phyloP scores from a whole-genome alignment of 306 rosid genomes.

The Vicia villosa region DNA sequence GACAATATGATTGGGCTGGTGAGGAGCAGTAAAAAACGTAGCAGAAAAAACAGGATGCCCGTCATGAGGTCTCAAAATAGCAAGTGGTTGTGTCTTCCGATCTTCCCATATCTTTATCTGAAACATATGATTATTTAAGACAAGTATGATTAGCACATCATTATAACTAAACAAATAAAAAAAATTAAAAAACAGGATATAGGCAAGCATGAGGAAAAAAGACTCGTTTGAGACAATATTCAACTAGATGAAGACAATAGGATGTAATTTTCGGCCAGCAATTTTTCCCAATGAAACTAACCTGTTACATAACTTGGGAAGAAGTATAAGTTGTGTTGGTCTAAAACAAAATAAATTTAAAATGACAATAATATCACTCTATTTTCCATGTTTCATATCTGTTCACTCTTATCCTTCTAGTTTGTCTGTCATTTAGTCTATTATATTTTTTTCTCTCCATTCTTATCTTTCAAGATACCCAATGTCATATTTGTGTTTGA shows the following conservation, averaged over 20 bases:
- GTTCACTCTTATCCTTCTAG: neutral
- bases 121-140: conserved; percentile 31
- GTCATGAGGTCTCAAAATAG: conserved; percentile 77
- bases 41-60: conserved; percentile 92
- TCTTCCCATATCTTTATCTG: conserved; percentile 97
- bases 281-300: conserved; percentile 11
- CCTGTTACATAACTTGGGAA: neutral
- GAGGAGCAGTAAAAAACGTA: conserved; percentile 80
- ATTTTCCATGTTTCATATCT: neutral
- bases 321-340: neutral
- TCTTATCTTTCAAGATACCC: conserved; percentile 3
- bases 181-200: neutral
- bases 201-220: conserved; percentile 14
- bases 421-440: neutral
- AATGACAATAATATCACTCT: neutral
- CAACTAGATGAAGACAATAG: neutral
- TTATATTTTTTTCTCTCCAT: conserved; percentile 3
- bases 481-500: neutral
- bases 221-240: conserved; percentile 4
- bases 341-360: neutral
- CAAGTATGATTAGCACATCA: conserved; percentile 7
- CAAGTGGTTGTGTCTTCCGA: conserved; percentile 80
- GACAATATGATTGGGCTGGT: conserved; percentile 87
- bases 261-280: neutral
- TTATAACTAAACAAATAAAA: conserved; percentile 29